phyloP scores from a whole-genome alignment of 2,329 filamentous ascomycete genomes.

The Fusarium udum region DNA sequence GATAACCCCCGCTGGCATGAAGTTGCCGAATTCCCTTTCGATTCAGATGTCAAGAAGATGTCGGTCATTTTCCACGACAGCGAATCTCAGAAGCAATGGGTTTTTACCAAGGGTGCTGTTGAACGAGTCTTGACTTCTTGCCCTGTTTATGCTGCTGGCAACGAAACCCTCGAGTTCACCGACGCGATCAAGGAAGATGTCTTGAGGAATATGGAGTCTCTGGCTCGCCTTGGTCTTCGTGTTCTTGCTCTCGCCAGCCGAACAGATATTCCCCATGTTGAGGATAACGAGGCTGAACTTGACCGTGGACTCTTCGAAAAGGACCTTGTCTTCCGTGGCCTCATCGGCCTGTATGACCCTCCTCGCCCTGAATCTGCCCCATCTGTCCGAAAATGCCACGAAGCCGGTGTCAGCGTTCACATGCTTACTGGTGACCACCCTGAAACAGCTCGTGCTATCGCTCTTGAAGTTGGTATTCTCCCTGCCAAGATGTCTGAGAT shows the following conservation, averaged over 20 bases:
- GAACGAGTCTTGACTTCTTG: conserved; percentile 74
- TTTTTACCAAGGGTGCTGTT: conserved; percentile 75
- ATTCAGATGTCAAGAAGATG: conserved; percentile 81
- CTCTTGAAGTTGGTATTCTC: conserved; percentile 70
- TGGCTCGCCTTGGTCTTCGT: conserved; percentile 73
- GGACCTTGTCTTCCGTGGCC: conserved; percentile 71
- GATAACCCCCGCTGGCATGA: conserved; percentile 63
- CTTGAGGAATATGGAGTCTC: conserved; percentile 73
- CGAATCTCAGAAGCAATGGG: conserved; percentile 53
- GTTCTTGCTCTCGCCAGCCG: conserved; percentile 72
- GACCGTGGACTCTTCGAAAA: conserved; percentile 67
- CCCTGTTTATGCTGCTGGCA: conserved; percentile 57
- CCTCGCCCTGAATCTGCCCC: conserved; percentile 73
- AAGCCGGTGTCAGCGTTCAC: conserved; percentile 71
- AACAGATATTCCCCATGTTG: conserved; percentile 50
- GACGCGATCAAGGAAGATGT: conserved; percentile 65
- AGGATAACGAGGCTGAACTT: conserved; percentile 52
- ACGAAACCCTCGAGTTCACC: conserved; percentile 58
- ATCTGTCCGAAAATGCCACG: conserved; percentile 66
- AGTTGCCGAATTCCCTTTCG: conserved; percentile 76
- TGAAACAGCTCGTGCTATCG: conserved; percentile 71
- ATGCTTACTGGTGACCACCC: conserved; percentile 78
- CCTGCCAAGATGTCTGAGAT: conserved; percentile 60
- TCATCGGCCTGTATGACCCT: conserved; percentile 78
- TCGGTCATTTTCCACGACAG: conserved; percentile 70